Evolutionary conservation across 2,329 filamentous ascomycete genomes (phyloP).

Genomic region (Metarhizium humberi): DNA sequence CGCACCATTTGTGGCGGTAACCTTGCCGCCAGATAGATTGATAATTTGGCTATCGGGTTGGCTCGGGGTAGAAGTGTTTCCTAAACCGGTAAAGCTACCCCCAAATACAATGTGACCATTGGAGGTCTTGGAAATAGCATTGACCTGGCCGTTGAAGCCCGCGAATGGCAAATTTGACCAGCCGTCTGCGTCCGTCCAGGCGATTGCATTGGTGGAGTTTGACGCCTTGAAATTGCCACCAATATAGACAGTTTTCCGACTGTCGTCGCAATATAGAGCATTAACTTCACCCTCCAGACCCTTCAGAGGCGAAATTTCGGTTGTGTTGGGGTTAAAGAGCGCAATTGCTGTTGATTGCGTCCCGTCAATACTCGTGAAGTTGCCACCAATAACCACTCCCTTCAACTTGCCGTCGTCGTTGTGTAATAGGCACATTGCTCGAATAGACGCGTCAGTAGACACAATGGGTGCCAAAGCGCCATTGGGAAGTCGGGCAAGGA

Average conservation of each 20-base stretch:
- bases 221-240: slow-evolving; percentile 74
- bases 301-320: slow-evolving; percentile 61
- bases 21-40: slow-evolving; percentile 71
- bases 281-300: slow-evolving; percentile 78
- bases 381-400: slow-evolving; percentile 82
- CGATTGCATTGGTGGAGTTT: slow-evolving; percentile 83
- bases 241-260: slow-evolving; percentile 74
- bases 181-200: slow-evolving; percentile 59
- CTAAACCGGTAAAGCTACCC: slow-evolving; percentile 78
- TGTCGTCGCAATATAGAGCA: slow-evolving; percentile 71
- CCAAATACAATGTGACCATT: slow-evolving; percentile 88
- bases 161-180: slow-evolving; percentile 82
- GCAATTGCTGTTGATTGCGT: slow-evolving; percentile 71
- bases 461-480: slow-evolving; percentile 69
- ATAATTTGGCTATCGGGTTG: slow-evolving; percentile 67
- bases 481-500: slow-evolving; percentile 77
- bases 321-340: slow-evolving; percentile 66
- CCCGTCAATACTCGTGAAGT: slow-evolving; percentile 84
- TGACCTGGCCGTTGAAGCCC: slow-evolving; percentile 89
- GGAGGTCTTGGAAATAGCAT: slow-evolving; percentile 69
- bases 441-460: slow-evolving; percentile 74
- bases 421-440: slow-evolving; percentile 76
- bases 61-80: slow-evolving; percentile 63
- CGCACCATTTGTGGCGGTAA: slow-evolving; percentile 57
- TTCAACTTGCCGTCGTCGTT: slow-evolving; percentile 54